These are phyloP conservation scores for Kwoniella dendrophila DNA, from an alignment of 768 basidiomycete species.

Conservation along the genomic window DNA sequence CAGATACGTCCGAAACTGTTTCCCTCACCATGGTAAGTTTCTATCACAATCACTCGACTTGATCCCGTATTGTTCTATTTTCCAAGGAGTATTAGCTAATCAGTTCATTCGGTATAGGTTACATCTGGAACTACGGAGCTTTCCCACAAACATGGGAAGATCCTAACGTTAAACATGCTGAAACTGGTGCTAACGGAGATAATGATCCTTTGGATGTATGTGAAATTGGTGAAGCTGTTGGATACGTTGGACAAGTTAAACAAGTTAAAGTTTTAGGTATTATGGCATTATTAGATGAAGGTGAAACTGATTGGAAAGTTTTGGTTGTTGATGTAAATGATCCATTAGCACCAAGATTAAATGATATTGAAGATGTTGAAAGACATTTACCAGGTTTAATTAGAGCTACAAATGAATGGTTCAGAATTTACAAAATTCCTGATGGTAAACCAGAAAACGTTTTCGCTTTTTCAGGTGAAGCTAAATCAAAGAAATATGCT, in stretches of 20 bases:
- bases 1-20: conserved; percentile 98
- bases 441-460: conserved; percentile 67
- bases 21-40: conserved; percentile 95
- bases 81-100: neutral
- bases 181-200: conserved; percentile 98
- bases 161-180: conserved; percentile 77
- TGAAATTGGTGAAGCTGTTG: conserved; percentile 98
- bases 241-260: conserved; percentile 95
- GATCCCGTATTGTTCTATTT: neutral
- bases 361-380: conserved; percentile 99
- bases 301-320: conserved; percentile 99
- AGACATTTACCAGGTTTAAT: conserved; percentile 94
- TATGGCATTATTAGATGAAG: conserved; percentile 99
- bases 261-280: conserved; percentile 99
- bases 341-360: conserved; percentile 92
- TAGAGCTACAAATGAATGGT: conserved; percentile 98
- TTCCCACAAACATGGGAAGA: conserved; percentile 99
- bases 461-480: conserved; percentile 99
- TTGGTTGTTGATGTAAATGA: conserved; percentile 95
- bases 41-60: neutral
- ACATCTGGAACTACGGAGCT: conserved; percentile 99
- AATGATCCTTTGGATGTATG: conserved; percentile 99
- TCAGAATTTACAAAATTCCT: conserved; percentile 64
- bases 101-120: conserved; percentile 31
- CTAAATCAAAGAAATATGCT: conserved; percentile 99